Conservation (phyloP, 2,329 filamentous ascomycete genomes). For the Xylariaceae sp. region DNA sequence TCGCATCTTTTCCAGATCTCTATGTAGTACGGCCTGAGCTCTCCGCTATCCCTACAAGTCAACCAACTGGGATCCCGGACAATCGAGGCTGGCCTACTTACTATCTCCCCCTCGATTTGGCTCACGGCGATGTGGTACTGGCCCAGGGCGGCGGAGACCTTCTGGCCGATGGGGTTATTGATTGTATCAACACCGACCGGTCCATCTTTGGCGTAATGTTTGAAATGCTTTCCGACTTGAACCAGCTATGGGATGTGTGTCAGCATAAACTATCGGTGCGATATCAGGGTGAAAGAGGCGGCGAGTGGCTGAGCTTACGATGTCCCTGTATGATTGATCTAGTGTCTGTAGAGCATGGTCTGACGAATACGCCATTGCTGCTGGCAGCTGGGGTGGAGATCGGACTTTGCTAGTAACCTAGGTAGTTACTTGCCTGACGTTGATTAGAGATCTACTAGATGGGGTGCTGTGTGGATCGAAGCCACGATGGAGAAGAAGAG, state of each 20-base stretch:
- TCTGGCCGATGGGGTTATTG: constrained; percentile 33
- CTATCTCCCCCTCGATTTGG: constrained; percentile 53
- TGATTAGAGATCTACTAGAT: too few species aligned
- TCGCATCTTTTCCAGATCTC: constrained; percentile 45
- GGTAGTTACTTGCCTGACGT: too few species aligned
- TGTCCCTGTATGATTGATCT: constrained; percentile 49
- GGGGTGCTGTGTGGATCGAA: too few species aligned
- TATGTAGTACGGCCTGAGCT: constrained; percentile 50
- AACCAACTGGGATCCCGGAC: constrained; percentile 4
- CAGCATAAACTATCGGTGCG: constrained; percentile 8
- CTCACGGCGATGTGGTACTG: constrained; percentile 50
- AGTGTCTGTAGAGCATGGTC: constrained; percentile 42
- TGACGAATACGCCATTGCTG: constrained; percentile 30
- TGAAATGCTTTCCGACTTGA: constrained; percentile 54
- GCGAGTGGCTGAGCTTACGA: constrained; percentile 37
- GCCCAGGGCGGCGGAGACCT: constrained; percentile 42
- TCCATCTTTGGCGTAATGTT: constrained; percentile 41
- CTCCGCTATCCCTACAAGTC: constrained; percentile 33
- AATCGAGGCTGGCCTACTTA: constrained; percentile 23
- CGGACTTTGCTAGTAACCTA: too few species aligned
- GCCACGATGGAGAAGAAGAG: too few species aligned
- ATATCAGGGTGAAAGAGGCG: background rate
- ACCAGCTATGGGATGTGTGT: constrained; percentile 41
- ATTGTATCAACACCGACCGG: constrained; percentile 33
- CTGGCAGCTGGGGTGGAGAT: too few species aligned